Evolutionary conservation across 257 asterid species (phyloP).

Genomic region (Lycium barbarum): DNA sequence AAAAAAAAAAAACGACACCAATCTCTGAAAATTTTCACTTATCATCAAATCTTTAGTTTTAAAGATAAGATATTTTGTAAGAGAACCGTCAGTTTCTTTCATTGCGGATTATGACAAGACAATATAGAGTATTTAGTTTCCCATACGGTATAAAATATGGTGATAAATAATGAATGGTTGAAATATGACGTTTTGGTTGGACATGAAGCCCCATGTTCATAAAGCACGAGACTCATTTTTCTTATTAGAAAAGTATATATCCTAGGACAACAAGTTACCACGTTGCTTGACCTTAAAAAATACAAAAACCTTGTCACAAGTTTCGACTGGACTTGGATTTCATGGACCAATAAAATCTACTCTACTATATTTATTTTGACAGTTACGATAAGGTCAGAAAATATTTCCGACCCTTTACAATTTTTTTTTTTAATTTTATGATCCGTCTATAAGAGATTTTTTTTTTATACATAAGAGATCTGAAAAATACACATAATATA

Average conservation of each 20-base stretch:
- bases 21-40: no score
- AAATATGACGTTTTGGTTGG: not conserved
- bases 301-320: not conserved
- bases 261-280: slow-evolving; percentile 42
- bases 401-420: no score
- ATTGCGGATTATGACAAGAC: not conserved
- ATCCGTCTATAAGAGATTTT: no score
- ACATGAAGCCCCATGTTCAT: not conserved
- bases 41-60: no score
- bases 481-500: no score
- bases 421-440: no score
- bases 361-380: not conserved
- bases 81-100: no score
- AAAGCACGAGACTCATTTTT: not conserved
- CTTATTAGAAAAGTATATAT: slow-evolving; percentile 25
- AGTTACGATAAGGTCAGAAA: no score
- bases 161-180: not conserved
- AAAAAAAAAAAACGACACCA: no score
- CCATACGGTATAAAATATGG: not conserved
- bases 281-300: slow-evolving; percentile 31
- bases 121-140: not conserved
- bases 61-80: no score
- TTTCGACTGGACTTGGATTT: not conserved
- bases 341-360: slow-evolving; percentile 8
- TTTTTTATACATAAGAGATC: no score